Base-by-base conservation (phyloP, 257 asterid species). In the Penstemon newberryi region DNA sequence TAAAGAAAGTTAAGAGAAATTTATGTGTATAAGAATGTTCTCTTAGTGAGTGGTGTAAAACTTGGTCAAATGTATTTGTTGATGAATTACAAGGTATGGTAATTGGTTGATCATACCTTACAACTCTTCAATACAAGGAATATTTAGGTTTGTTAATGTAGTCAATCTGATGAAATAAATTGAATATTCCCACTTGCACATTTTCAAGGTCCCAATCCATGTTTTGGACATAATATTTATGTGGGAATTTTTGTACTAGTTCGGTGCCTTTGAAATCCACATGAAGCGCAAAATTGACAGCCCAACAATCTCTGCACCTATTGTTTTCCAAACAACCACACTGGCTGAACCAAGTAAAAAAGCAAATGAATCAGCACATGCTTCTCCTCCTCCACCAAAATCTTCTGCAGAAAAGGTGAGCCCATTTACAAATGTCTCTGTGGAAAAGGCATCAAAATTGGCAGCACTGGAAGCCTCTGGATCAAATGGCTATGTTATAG, bases 191-290 rank as follows among this genome's bases (percentile, higher is more conserved):
- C 41, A 19, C 40, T 9, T 13, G 18, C 70, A 45, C 19, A 19
- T 62, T 45, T 57, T 54, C 40, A 3, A 54, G 47, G 47, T 63
- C 38, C 64, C 36, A 36, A 39, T 63, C 19, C 63, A 66, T 62
- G 62, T 47, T 44, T 69, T 63, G 54, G 43, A 72, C 47, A 13
- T 73, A 42, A 45, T 55, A 45, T 58, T 67, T 37, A 8, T 40
- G 4, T 70, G 75, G 53, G 18, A 44, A 52, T 79, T 51, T 56
- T 44, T 66, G 43, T 70, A 18, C 56, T 71, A 91, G 96, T 56
- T 88, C 66, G 96, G 97, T 71, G 87, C 82, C 82, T 87, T 91
- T 39, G 89, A 91, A 74, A 73, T 91, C 83, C 86, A 86, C 73
- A 63, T 89, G 81, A 85, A 84, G 80, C 80, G 97, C 65, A 85